Evolutionary conservation across 2,329 filamentous ascomycete genomes (phyloP).

Genomic region (Aspergillus oerlinghausenensis): DNA sequence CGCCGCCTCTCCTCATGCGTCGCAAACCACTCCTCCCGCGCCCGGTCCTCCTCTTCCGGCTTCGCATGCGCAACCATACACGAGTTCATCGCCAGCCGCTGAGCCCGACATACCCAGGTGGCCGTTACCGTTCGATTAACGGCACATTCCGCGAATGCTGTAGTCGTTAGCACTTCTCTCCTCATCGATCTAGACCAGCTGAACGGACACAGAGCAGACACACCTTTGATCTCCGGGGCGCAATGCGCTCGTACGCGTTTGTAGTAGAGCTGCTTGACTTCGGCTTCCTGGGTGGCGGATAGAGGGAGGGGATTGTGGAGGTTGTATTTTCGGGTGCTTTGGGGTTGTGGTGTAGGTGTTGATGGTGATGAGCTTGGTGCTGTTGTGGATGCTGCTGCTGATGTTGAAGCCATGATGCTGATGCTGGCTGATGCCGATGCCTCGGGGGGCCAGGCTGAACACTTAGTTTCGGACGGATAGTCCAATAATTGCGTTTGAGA

Average conservation of each 20-base stretch:
- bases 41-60: constrained; percentile 77
- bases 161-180: background rate
- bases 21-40: constrained; percentile 90
- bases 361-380: constrained; percentile 13
- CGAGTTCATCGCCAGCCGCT: constrained; percentile 82
- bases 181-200: background rate
- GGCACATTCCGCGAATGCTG: constrained; percentile 90
- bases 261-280: constrained; percentile 77
- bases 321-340: constrained; percentile 29
- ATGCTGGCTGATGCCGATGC: constrained; percentile 5
- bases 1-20: constrained; percentile 65
- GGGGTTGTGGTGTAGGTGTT: constrained; percentile 14
- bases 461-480: no score
- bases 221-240: constrained; percentile 72
- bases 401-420: constrained; percentile 15
- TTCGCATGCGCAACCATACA: constrained; percentile 90
- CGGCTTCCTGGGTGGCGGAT: constrained; percentile 73
- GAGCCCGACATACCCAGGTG: constrained; percentile 75
- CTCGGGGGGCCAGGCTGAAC: no score
- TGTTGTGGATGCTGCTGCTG: constrained; percentile 17
- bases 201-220: background rate
- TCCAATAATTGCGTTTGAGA: background rate
- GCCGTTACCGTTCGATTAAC: constrained; percentile 79
- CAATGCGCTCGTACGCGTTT: constrained; percentile 73
- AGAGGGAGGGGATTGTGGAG: constrained; percentile 74